Evolutionary conservation across 108 stramenopile species (phyloP), one percentile per base, ranked within the genome.

Genomic region (Aurantiochytrium sp.): DNA sequence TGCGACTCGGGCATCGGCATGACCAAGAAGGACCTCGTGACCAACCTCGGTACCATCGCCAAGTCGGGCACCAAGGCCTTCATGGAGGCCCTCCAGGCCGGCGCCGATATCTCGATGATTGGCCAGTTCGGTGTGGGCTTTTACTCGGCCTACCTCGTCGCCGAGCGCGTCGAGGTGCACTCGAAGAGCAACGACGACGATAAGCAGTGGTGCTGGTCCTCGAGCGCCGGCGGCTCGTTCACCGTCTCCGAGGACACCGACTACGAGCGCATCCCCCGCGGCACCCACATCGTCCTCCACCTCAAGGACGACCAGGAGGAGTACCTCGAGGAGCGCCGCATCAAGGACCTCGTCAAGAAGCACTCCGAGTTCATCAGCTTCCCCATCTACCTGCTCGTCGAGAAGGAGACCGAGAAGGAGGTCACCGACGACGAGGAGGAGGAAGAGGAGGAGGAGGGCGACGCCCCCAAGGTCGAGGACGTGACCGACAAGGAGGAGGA

Each of bases 121-220:
- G 99, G 99, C 54, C 99, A 99, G 92, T 99, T 99, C 93, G 99
- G 99, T 87, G 99, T 99, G 52, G 99, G 99, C 89, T 99, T 99
- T 95, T 99, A 99, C 95, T 98, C 98, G 10, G 98, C 99, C 42
- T 99, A 98, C 93, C 93, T 99, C 68, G 99, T 99, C 39, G 99
- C 99, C 36, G 99, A 99, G 89, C 95, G 95, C 91, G 99, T 99
- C 45, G 96, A 95, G 86, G 99, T 99, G 36, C 90, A 95, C 34
- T 98, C 98, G 54, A 99, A 99, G 96, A 89, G 95, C 93, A 97
- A 99, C 92, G 59, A 65, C 24, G 97, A 97, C 55, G 97, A 97
- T 88, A 96, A 95, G 69, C 92, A 93, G 86, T 89, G 97, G 95
- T 92, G 91, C 15, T 99, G 99, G 99, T 94, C 89, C 30, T 98